Percentiles rank a stretch among this genome's conserved stretches.
These are phyloP conservation scores for Gracilaria gracilis DNA, from an alignment of 23 red algal species.

Conservation along the genomic window DNA sequence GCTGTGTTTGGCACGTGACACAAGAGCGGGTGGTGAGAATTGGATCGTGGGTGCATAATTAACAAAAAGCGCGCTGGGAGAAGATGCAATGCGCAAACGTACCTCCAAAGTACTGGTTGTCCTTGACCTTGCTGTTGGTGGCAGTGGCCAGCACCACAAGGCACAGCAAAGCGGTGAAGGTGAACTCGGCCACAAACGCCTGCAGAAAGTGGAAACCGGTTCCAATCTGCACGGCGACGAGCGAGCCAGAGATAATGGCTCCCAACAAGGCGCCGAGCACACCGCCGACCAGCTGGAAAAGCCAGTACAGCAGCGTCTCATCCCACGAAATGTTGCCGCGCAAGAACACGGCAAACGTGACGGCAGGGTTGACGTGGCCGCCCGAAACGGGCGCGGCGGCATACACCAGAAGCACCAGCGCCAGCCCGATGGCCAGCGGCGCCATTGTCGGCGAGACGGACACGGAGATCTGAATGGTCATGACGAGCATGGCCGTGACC, in stretches of 20 bases:
- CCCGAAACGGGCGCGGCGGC: conserved; percentile 68
- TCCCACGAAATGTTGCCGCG: conserved; percentile 62
- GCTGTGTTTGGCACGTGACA: not conserved
- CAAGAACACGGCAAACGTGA: conserved; percentile 67
- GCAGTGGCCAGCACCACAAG: conserved; percentile 71
- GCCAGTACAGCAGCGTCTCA: conserved; percentile 70
- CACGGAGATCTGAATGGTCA: conserved; percentile 68
- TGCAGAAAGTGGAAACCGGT: conserved; percentile 57
- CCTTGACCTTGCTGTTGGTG: conserved; percentile 56
- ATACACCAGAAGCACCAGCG: conserved; percentile 71
- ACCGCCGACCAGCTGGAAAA: conserved; percentile 72
- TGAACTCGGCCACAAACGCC: conserved; percentile 76
- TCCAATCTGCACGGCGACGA: conserved; percentile 44
- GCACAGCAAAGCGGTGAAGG: conserved; percentile 67
- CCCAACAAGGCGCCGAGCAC: conserved; percentile 76
- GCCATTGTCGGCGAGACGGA: not conserved
- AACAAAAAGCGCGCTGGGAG: not conserved
- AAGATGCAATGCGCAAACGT: conserved; percentile 8
- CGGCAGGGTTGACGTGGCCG: conserved; percentile 79
- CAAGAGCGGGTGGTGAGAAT: not conserved
- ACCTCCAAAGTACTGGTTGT: conserved; percentile 74
- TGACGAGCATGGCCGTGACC: conserved; percentile 76
- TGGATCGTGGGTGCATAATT: not conserved
- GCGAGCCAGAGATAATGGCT: conserved; percentile 49
- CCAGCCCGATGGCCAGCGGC: conserved; percentile 68